These are phyloP conservation scores for Ramularia endophylla DNA, from an alignment of 2,329 filamentous ascomycete genomes.

Conservation along the genomic window DNA sequence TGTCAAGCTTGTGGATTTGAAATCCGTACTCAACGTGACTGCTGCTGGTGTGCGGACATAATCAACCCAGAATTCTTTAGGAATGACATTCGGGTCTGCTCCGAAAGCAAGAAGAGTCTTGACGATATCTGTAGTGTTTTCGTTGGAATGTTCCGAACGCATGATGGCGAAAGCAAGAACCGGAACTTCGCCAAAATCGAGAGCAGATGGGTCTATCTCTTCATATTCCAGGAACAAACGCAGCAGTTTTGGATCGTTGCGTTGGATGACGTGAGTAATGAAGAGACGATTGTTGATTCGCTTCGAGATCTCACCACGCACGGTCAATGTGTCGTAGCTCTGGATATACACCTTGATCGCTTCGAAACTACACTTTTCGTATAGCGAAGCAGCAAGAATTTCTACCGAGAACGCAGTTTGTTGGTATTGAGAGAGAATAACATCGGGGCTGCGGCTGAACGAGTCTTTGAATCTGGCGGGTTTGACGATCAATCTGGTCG, in stretches of 20 bases:
- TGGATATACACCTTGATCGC: neutral
- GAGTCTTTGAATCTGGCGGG: neutral
- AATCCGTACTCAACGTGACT: neutral
- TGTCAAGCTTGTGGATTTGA: neutral
- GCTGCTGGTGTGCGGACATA: neutral
- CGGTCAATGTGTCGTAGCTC: neutral
- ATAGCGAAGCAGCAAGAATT: neutral
- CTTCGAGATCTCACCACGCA: neutral
- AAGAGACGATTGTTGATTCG: neutral
- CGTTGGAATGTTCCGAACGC: neutral
- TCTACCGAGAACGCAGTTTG: neutral
- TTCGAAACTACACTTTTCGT: neutral
- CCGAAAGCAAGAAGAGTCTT: neutral
- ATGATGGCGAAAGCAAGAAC: conserved; percentile 1
- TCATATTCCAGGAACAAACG: neutral
- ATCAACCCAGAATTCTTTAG: neutral
- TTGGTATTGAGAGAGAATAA: neutral
- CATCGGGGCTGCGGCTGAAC: neutral
- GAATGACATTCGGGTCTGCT: conserved; percentile 1
- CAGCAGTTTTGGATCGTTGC: neutral
- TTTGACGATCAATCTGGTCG: neutral
- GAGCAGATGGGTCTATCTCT: neutral
- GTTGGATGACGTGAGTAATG: neutral
- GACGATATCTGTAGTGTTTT: conserved; percentile 1
- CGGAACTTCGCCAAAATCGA: neutral